Base-by-base conservation (phyloP, 2,329 filamentous ascomycete genomes). In the Paracoccidioides lutzii region DNA sequence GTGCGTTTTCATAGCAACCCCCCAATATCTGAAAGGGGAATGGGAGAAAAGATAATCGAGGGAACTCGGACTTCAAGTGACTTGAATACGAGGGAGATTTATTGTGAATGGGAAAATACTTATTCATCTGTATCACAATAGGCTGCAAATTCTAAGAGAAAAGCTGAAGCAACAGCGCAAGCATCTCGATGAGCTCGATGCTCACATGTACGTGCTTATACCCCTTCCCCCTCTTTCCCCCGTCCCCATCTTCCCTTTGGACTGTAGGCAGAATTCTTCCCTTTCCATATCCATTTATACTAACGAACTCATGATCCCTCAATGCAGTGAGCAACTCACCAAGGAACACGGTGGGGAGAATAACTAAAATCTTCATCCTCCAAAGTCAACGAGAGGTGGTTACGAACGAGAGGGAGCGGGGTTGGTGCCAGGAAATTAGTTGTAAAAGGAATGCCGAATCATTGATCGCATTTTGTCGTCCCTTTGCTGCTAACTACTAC, bases 141-240 rank as follows among this genome's bases (percentile, higher is more conserved):
- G 79, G 68, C 85, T 96, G 60, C 65, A 80, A 53, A 81, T 81
- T 69, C 83, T 95, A 65, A 85, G 81, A 65, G 71, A 75, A 60
- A 82, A 81, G 71, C 80, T 96, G 62, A 67, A 73, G 60, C 83
- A 88, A 73, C 89, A 95, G 77, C 82, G 88, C 72, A 75, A 83
- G 63, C 88, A 95, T 76, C 82, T 96, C 62, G 78, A 91, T 69
- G 85, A 90, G 71, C 82, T 96, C 60, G 84, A 89, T 66, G 81
- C 86, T 67, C 87, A 94, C 80, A 90, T 95, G 88, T 93, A 75
- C 69, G 85, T 75, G 30, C 30, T 14, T 12, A n/a, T 54, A 50
- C 45, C 44, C 50, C 45, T 38, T 53, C 37, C 3, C 30, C 5
- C 43, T 48, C 33, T 28, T 15, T 41, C 30, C 30, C 33, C 10